Evolutionary conservation across 2,329 filamentous ascomycete species (phyloP), one percentile per base, ranked within the genome.

Genomic region (Neocucurbitaria cava): DNA sequence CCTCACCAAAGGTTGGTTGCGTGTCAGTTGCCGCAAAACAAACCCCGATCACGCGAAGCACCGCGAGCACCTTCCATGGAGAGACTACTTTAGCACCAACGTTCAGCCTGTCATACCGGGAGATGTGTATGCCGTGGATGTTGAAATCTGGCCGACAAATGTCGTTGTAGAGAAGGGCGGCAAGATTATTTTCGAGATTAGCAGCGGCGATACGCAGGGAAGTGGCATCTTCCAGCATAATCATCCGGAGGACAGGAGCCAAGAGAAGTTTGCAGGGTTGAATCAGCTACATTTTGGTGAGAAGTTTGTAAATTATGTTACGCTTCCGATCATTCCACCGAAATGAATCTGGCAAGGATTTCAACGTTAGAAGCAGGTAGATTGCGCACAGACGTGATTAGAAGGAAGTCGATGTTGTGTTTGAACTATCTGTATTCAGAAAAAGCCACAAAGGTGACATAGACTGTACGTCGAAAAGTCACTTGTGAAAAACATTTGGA

Each of bases 71-170:
- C 74, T 88, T 11, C 86, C 86, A 2, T 79, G 83, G 62, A 78
- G 86, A 5, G 81, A 87, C 44, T 89, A 89, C 63, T 76, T 80
- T 17, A 82, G 79, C 33, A 82, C 76, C 0, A 86, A 88, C 55
- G 67, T 73, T 13, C 69, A 65, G 52, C 77, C 81, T 0, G 85
- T 89, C 8, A 78, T 81, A 24, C 74, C 78, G 0, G 83, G 82
- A 0, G 81, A 85, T 49, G 76, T 86, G 0, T 89, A 89, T 61
- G 72, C 68, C 0, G 83, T 88, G 0, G 86, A 89, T 56, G 76
- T 89, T 0, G 86, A 89, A 67, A 69, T 89, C 0, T 89, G 86
- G 87, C 85, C 86, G 0, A 88, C 86, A 0, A 86, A 86, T 55
- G 84, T 88, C 0, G 74, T 87, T 0, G 74, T 81, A 1, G 80